phyloP scores from a whole-genome alignment of 1,284 basidiomycete species.

The Ceraceosorus bombacis region DNA sequence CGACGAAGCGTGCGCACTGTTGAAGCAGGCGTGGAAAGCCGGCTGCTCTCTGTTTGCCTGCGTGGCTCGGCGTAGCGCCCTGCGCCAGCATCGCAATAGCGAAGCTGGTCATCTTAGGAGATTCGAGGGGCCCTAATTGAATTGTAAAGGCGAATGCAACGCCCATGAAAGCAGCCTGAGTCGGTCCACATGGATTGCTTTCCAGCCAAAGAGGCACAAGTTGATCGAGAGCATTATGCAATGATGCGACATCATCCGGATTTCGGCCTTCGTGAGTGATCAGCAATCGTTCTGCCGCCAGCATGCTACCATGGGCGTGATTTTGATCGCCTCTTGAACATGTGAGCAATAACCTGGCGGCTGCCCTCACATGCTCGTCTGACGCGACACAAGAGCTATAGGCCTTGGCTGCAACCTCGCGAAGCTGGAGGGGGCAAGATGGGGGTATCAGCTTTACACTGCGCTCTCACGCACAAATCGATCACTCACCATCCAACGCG shows the following conservation, averaged over 20 bases:
- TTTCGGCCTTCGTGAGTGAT: background rate
- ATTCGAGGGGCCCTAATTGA: too few relatives aligned
- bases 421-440: constrained; percentile 4
- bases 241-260: background rate
- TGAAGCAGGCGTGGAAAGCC: too few relatives aligned
- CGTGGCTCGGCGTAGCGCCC: too few relatives aligned
- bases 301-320: constrained; percentile 28
- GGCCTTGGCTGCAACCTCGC: constrained; percentile 6
- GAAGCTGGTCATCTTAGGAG: too few relatives aligned
- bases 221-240: background rate
- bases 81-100: too few relatives aligned
- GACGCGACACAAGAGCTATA: background rate
- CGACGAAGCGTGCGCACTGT: too few relatives aligned
- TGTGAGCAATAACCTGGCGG: background rate
- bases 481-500: constrained; percentile 30
- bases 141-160: constrained; percentile 4
- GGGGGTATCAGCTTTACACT: too few relatives aligned
- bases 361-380: too few relatives aligned
- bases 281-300: constrained; percentile 8
- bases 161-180: constrained; percentile 27
- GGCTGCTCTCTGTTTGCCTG: background rate
- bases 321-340: constrained; percentile 22
- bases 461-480: too few relatives aligned
- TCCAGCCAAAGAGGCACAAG: constrained; percentile 12
- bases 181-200: constrained; percentile 24